These are phyloP conservation scores for Furcasterigmium sp. DNA, from an alignment of 2,329 filamentous ascomycete species.

Conservation along the genomic window DNA sequence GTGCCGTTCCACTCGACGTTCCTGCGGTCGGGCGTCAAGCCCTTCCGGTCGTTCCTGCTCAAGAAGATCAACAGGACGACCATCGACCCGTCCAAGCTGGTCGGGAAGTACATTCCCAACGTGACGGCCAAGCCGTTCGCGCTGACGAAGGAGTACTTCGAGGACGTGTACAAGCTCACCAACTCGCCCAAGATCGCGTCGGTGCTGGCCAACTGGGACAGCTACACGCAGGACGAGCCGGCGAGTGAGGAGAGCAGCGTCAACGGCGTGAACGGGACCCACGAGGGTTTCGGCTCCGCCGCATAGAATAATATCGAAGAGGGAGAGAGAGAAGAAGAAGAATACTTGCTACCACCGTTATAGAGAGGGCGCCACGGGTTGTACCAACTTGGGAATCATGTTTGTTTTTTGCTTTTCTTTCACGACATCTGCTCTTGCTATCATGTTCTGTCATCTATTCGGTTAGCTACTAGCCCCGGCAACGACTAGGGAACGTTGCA, in stretches of 20 bases:
- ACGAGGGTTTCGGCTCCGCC: constrained; percentile 36
- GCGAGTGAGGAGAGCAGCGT: constrained; percentile 26
- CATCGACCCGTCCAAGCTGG: constrained; percentile 92
- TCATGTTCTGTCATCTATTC: neutral
- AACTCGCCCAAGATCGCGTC: constrained; percentile 75
- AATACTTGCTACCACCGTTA: constrained; percentile 1
- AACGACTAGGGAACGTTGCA: neutral
- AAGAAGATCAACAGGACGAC: constrained; percentile 99
- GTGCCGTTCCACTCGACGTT: constrained; percentile 99
- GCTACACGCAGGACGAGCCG: constrained; percentile 52
- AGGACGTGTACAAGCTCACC: constrained; percentile 94
- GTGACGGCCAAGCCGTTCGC: constrained; percentile 95
- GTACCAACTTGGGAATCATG: neutral
- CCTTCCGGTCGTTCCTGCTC: constrained; percentile 94
- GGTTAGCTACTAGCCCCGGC: neutral
- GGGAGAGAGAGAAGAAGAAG: constrained; percentile 16
- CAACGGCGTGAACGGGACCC: constrained; percentile 30
- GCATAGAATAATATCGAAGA: constrained; percentile 22
- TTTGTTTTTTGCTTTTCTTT: neutral
- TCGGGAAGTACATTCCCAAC: constrained; percentile 99
- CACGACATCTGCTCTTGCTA: neutral
- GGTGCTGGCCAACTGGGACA: constrained; percentile 82
- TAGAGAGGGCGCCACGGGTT: constrained; percentile 3
- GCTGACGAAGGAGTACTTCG: constrained; percentile 97
- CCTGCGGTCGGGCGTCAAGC: constrained; percentile 95